These are phyloP conservation scores for Deinandra increscens DNA, from an alignment of 129 eudicot species.

Conservation along the genomic window DNA sequence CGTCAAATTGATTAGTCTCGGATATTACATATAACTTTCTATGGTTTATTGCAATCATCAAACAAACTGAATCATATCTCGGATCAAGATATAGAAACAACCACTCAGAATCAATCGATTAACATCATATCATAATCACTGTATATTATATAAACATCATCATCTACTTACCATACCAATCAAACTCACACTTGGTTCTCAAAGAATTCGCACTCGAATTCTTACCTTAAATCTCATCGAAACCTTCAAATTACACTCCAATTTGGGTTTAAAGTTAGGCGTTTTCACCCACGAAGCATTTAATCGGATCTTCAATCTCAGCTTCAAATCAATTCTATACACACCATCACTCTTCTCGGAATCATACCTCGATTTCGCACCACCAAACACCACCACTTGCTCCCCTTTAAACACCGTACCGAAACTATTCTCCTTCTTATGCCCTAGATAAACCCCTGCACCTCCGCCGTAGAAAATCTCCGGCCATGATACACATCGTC, in stretches of 20 bases:
- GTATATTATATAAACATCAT: neutral
- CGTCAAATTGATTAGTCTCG: too few relatives aligned
- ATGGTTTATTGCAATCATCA: neutral
- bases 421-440: slow-evolving; percentile 21
- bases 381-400: slow-evolving; percentile 5
- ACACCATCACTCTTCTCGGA: slow-evolving; percentile 32
- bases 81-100: neutral
- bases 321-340: slow-evolving; percentile 55
- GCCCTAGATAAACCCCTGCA: slow-evolving; percentile 27
- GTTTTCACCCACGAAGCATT: slow-evolving; percentile 47
- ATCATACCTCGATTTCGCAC: slow-evolving; percentile 27
- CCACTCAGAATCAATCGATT: too few relatives aligned
- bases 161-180: slow-evolving; percentile 31
- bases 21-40: neutral
- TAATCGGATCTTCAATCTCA: slow-evolving; percentile 45
- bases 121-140: neutral
- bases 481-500: slow-evolving; percentile 20
- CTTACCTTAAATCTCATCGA: slow-evolving; percentile 43
- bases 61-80: neutral
- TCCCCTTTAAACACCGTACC: slow-evolving; percentile 15
- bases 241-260: slow-evolving; percentile 52
- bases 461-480: slow-evolving; percentile 9
- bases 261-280: slow-evolving; percentile 41
- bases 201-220: slow-evolving; percentile 29
- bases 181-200: slow-evolving; percentile 40